A percentile compares a stretch with the other conserved stretches of the same genome.
phyloP scores from a whole-genome alignment of 2,329 filamentous ascomycete genomes.

The Fusarium guadeloupense region DNA sequence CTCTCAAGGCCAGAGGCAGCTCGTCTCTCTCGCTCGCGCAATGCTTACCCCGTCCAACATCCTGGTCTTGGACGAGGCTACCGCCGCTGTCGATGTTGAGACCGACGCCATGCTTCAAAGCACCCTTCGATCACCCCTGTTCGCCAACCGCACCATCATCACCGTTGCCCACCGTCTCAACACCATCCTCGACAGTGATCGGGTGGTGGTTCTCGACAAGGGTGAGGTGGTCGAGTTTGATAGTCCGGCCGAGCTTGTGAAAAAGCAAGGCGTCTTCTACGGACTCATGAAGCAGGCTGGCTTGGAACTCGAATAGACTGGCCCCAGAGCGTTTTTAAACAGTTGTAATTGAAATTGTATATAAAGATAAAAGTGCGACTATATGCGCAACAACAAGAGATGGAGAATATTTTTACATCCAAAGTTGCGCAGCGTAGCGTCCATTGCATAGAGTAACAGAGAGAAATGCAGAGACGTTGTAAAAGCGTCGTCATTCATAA shows the following conservation, averaged over 20 bases:
- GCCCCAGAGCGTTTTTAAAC: background rate
- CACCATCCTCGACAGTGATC: conserved; percentile 89
- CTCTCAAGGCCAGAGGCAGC: conserved; percentile 92
- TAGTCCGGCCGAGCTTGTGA: conserved; percentile 80
- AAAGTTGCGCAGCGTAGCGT: background rate
- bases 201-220: conserved; percentile 92
- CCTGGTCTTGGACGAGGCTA: conserved; percentile 95
- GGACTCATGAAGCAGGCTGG: conserved; percentile 92
- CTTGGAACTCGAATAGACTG: conserved; percentile 60
- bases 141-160: conserved; percentile 94
- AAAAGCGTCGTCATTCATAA: background rate
- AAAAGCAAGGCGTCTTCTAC: conserved; percentile 81
- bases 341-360: conserved; percentile 19
- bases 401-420: conserved; percentile 9
- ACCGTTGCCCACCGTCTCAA: conserved; percentile 99
- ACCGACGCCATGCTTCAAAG: conserved; percentile 73
- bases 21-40: conserved; percentile 91
- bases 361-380: conserved; percentile 5
- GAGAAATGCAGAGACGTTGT: conserved; percentile 4
- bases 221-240: conserved; percentile 94
- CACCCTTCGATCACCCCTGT: conserved; percentile 72
- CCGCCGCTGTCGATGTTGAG: conserved; percentile 76
- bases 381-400: conserved; percentile 10
- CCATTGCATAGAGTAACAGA: conserved; percentile 6
- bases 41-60: conserved; percentile 97